phyloP scores from a whole-genome alignment of 306 rosid species.

The Cicer arietinum region DNA sequence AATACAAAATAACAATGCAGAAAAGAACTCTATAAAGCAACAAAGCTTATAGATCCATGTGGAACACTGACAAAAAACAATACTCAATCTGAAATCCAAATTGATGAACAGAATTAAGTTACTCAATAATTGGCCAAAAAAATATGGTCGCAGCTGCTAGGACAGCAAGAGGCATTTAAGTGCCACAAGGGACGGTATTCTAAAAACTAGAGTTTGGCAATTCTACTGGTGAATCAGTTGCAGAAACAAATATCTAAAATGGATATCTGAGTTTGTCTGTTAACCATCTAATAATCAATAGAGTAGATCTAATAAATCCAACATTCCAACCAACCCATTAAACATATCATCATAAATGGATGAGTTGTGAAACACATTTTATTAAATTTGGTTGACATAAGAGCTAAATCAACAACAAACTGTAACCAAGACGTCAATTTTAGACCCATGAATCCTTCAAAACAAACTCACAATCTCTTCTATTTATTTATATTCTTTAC shows the following conservation, averaged over 20 bases:
- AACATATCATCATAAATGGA: not conserved
- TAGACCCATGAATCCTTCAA: conserved; percentile 4
- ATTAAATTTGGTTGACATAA: not conserved
- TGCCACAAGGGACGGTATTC: too few relatives aligned
- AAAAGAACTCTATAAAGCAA: too few relatives aligned
- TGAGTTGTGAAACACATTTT: not conserved
- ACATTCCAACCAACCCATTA: not conserved
- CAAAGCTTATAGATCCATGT: not conserved
- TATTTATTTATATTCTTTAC: not conserved
- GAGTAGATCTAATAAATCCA: not conserved
- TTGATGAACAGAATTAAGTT: not conserved
- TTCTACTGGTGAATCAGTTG: too few relatives aligned
- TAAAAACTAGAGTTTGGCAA: too few relatives aligned
- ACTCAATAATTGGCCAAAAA: too few relatives aligned
- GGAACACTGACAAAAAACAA: not conserved
- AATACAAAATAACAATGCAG: too few relatives aligned
- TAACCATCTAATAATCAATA: too few relatives aligned
- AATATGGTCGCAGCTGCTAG: too few relatives aligned
- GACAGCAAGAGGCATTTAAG: too few relatives aligned
- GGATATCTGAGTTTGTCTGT: too few relatives aligned
- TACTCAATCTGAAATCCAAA: conserved; percentile 9
- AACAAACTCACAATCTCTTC: not conserved
- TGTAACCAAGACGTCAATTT: not conserved
- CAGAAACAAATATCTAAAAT: too few relatives aligned
- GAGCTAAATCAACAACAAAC: not conserved